Base-by-base conservation (phyloP, 2,329 filamentous ascomycete species). In the Monascus ruber region DNA sequence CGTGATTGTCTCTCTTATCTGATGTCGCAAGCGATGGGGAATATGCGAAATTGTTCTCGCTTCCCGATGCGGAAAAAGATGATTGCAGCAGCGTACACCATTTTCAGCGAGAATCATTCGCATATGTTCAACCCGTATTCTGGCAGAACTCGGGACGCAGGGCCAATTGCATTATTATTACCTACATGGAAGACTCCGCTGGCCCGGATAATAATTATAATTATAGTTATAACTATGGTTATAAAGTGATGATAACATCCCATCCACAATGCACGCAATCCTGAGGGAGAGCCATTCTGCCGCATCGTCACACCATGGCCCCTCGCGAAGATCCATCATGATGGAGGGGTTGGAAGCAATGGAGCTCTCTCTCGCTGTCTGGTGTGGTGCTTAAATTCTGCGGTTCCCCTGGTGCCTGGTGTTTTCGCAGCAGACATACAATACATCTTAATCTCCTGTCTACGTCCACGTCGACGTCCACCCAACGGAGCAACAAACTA, bases 331-430 rank as follows among this genome's bases (percentile, higher is more conserved):
- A 17, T 17, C 17, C 17, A 17, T 17, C 17, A 17, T 66, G 41
- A 38, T 65, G 31, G 50, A 54, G 11, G 64, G 60, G 4, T 42
- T 66, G 38, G 54, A 46, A 5, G 42, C 54, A 9, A 36, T 59
- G 25, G 62, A 61, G 26, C 62, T 61, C 42, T 42, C 65, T 26
- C 40, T 66, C 34, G 49, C 47, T 64, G 32, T 54, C 58, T 8
- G 53, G 56, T 59, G 41, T 46, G 46, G 51, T 40, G 9, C 46
- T 26, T 31, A 43, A 6, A 29, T 40, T 29, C 10, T 2, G 28
- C 28, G 6, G 10, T 10, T 10, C 10, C 10, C 10, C 10, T 29
- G 17, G 17, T 17, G 17, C 17, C 17, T 17, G 17, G 6, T 29
- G 28, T 10, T 10, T 3, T 29, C 6, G 6, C 6, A 29, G 10